These are phyloP conservation scores for Parachaetomium inaequale DNA, from an alignment of 495 filamentous ascomycete species.

Conservation along the genomic window DNA sequence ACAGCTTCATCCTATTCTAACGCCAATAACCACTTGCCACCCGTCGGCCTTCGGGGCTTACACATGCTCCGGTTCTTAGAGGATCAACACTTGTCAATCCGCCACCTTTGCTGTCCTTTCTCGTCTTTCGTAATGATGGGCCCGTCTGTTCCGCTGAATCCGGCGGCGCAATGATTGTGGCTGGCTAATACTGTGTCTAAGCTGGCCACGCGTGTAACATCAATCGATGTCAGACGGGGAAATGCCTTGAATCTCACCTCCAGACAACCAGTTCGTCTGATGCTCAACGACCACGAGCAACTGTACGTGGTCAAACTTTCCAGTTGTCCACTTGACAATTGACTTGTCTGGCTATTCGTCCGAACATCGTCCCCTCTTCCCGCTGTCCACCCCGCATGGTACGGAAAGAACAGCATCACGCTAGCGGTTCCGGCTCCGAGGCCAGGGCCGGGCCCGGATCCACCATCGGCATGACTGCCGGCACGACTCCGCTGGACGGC, in stretches of 20 bases:
- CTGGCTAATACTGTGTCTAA: too few relatives aligned
- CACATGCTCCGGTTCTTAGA: neutral
- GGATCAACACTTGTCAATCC: neutral
- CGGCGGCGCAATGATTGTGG: neutral
- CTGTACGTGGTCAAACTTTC: neutral
- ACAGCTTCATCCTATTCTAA: neutral
- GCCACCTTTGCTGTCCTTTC: neutral
- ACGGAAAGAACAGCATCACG: neutral
- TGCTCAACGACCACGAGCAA: neutral
- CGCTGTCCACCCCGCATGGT: neutral
- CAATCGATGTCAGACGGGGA: neutral
- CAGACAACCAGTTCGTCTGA: neutral
- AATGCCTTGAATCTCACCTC: neutral
- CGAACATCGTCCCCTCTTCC: neutral
- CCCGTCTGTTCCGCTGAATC: neutral
- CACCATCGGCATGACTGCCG: neutral
- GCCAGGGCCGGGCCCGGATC: neutral
- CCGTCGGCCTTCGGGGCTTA: neutral
- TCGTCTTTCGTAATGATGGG: neutral
- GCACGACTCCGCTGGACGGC: neutral
- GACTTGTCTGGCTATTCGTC: neutral
- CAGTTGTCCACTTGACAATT: neutral
- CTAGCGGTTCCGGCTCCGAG: neutral
- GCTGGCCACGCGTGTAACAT: neutral
- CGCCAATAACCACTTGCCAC: neutral